Conservation (phyloP, 345 rosid species). For the Corymbia maculata region DNA sequence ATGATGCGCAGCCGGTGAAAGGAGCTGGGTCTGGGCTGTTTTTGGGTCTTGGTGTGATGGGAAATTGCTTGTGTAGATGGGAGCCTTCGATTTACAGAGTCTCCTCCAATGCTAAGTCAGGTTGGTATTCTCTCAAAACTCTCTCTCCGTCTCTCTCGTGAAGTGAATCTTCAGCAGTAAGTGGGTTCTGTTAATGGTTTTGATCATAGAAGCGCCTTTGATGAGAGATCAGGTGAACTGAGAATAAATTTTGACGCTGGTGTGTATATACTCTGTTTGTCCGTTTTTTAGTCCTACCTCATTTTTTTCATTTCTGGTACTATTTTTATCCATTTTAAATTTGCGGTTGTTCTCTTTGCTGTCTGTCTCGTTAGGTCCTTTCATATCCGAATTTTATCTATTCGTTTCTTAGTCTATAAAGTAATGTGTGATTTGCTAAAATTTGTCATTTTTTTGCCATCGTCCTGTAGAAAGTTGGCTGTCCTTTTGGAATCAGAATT, state of each 20-base stretch:
- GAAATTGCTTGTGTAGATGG: slow-evolving; percentile 74
- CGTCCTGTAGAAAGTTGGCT: neutral
- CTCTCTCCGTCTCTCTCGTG: neutral
- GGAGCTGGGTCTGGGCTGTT: neutral
- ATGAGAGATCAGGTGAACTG: neutral
- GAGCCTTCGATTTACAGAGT: slow-evolving; percentile 71
- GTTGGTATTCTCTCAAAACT: slow-evolving; percentile 18
- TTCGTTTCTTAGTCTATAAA: neutral
- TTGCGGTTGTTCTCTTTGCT: neutral
- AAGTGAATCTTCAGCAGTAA: neutral
- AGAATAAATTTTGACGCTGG: neutral
- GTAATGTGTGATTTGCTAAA: neutral
- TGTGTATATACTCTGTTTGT: neutral
- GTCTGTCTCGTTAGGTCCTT: neutral
- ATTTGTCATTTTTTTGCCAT: neutral
- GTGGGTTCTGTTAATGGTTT: neutral
- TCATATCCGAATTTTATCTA: neutral
- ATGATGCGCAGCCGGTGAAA: slow-evolving; percentile 4
- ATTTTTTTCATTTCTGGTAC: neutral
- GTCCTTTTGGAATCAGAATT: neutral
- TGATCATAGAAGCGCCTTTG: neutral
- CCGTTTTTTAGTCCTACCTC: neutral
- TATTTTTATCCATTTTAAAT: neutral
- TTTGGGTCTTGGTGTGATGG: slow-evolving; percentile 40
- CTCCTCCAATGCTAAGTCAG: slow-evolving; percentile 84